A percentile compares a stretch with the other conserved stretches of the same genome.
phyloP scores from a whole-genome alignment of 2,329 filamentous ascomycete species.

The Sordariomycetes sp. region DNA sequence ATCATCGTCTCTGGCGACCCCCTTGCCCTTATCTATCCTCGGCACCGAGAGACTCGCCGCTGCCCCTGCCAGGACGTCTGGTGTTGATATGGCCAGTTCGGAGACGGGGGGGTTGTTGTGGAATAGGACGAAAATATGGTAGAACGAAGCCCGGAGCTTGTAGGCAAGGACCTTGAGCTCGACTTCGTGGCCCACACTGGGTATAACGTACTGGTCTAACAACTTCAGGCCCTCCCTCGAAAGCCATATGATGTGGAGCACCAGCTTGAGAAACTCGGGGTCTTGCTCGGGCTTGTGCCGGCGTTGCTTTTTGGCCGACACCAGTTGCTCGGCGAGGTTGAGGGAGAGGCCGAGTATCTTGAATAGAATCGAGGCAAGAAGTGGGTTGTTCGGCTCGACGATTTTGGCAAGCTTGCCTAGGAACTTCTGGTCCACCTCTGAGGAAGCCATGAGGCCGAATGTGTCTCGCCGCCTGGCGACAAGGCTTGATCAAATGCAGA shows the following conservation, averaged over 20 bases:
- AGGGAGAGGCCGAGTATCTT: slow-evolving; percentile 87
- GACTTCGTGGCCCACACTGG: slow-evolving; percentile 65
- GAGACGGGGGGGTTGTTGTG: slow-evolving; percentile 80
- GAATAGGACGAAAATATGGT: slow-evolving; percentile 93
- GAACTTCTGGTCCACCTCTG: slow-evolving; percentile 96
- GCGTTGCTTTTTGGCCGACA: slow-evolving; percentile 73
- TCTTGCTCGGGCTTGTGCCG: slow-evolving; percentile 69
- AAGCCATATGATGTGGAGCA: slow-evolving; percentile 88
- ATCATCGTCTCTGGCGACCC: slow-evolving; percentile 30
- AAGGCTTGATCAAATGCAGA: not conserved
- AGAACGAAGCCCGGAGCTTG: slow-evolving; percentile 88
- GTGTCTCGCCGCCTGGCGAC: not conserved
- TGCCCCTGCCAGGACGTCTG: slow-evolving; percentile 27
- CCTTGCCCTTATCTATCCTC: slow-evolving; percentile 36
- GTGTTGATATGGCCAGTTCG: slow-evolving; percentile 41
- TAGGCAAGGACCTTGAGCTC: slow-evolving; percentile 84
- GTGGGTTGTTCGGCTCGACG: slow-evolving; percentile 65
- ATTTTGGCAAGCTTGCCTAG: slow-evolving; percentile 78
- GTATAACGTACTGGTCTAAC: slow-evolving; percentile 78
- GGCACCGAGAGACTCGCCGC: slow-evolving; percentile 17
- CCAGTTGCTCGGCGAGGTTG: slow-evolving; percentile 73
- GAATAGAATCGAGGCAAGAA: slow-evolving; percentile 74
- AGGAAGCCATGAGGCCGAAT: slow-evolving; percentile 67
- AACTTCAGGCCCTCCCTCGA: slow-evolving; percentile 83
- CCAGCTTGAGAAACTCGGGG: slow-evolving; percentile 70